A percentile compares a stretch with the other conserved stretches of the same genome.
Evolutionary conservation across 768 basidiomycete species (phyloP).

Genomic region (Neoboletus brunneissimus): DNA sequence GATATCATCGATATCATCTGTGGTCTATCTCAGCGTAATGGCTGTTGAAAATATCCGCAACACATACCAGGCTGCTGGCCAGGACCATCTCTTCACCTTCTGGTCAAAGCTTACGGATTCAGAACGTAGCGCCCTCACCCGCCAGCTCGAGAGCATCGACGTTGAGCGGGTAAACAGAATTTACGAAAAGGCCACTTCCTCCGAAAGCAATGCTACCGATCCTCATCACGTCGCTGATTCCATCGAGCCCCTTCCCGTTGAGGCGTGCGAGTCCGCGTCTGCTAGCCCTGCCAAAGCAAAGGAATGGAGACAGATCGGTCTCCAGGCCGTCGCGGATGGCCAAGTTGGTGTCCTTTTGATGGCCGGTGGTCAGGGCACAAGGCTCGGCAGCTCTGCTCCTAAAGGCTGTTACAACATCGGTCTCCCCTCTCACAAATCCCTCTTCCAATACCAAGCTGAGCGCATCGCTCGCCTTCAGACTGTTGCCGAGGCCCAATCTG

Average conservation of each 20-base stretch:
- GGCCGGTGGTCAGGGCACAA: slow-evolving; percentile 97
- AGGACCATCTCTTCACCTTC: slow-evolving; percentile 88
- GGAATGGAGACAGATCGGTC: slow-evolving; percentile 76
- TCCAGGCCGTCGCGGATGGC: slow-evolving; percentile 76
- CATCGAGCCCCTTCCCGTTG: slow-evolving; percentile 81
- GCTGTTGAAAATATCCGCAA: slow-evolving; percentile 53
- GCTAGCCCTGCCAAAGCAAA: slow-evolving; percentile 51
- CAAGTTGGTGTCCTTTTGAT: slow-evolving; percentile 94
- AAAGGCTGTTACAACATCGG: slow-evolving; percentile 99
- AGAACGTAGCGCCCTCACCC: slow-evolving; percentile 60
- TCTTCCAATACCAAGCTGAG: slow-evolving; percentile 98
- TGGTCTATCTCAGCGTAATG: slow-evolving; percentile 36
- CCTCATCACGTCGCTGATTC: slow-evolving; percentile 41
- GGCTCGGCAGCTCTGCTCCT: slow-evolving; percentile 86
- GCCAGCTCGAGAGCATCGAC: slow-evolving; percentile 78
- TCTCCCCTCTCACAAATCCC: slow-evolving; percentile 85
- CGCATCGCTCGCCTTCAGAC: slow-evolving; percentile 82
- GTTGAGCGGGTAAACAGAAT: slow-evolving; percentile 90
- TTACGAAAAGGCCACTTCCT: slow-evolving; percentile 69
- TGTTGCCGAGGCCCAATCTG: slow-evolving; percentile 58
- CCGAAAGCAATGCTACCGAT: slow-evolving; percentile 53
- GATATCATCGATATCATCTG: not conserved
- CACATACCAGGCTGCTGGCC: slow-evolving; percentile 76
- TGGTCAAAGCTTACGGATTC: slow-evolving; percentile 66
- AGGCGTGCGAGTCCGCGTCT: slow-evolving; percentile 63